Evolutionary conservation across 805 yeast species (phyloP).

Genomic region (Kluyveromyces lactis): DNA sequence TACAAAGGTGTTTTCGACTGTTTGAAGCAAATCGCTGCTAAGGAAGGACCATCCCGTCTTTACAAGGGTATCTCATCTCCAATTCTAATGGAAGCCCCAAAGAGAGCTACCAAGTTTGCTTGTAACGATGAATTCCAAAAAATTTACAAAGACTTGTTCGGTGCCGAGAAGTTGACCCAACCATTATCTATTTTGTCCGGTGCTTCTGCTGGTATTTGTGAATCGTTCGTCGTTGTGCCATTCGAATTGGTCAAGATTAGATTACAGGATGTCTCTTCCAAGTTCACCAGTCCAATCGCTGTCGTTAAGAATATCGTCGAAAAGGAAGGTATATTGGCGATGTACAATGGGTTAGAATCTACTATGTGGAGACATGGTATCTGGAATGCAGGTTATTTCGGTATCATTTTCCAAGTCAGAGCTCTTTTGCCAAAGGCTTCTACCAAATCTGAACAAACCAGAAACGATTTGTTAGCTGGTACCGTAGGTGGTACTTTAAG

Average conservation of each 20-base stretch:
- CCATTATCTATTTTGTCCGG: slow-evolving; percentile 85
- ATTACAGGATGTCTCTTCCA: slow-evolving; percentile 80
- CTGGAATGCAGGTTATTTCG: slow-evolving; percentile 99
- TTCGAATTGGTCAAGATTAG: slow-evolving; percentile 93
- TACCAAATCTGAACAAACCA: slow-evolving; percentile 61
- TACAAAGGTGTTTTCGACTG: slow-evolving; percentile 84
- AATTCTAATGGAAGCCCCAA: slow-evolving; percentile 97
- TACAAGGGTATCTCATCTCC: slow-evolving; percentile 96
- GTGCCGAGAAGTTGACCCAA: slow-evolving; percentile 63
- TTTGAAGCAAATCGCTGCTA: slow-evolving; percentile 68
- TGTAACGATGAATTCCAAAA: slow-evolving; percentile 97
- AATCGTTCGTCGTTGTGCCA: slow-evolving; percentile 94
- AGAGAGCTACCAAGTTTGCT: slow-evolving; percentile 97
- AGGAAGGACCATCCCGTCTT: slow-evolving; percentile 76
- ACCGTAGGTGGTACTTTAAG: slow-evolving; percentile 96
- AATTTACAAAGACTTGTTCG: slow-evolving; percentile 65
- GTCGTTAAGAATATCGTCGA: slow-evolving; percentile 66
- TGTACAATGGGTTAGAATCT: slow-evolving; percentile 93
- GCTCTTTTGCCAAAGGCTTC: slow-evolving; percentile 69
- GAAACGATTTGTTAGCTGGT: slow-evolving; percentile 87
- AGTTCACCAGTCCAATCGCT: slow-evolving; percentile 76
- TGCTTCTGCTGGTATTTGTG: slow-evolving; percentile 97
- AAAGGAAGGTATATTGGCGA: slow-evolving; percentile 70
- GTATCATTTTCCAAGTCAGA: slow-evolving; percentile 84
- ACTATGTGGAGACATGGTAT: slow-evolving; percentile 93